A percentile compares a stretch with the other conserved stretches of the same genome.
These are phyloP conservation scores for Microcera coccophila DNA, from an alignment of 2,329 filamentous ascomycete genomes.

Conservation along the genomic window DNA sequence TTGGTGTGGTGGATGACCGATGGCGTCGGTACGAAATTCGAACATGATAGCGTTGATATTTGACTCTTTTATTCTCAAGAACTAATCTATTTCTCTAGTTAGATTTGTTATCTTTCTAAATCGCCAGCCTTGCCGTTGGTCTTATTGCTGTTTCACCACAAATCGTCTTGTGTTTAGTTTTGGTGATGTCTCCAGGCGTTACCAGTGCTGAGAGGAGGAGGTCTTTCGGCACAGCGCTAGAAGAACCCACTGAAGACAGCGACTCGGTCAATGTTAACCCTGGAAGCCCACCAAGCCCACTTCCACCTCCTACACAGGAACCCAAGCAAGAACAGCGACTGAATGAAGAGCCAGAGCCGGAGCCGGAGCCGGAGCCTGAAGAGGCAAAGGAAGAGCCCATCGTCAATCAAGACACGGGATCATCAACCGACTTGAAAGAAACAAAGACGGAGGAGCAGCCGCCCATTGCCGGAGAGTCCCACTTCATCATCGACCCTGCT, in stretches of 20 bases:
- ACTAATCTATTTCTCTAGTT: too few relatives aligned
- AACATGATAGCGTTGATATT: too few relatives aligned
- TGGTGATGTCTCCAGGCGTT: conserved; percentile 18
- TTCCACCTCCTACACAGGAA: conserved; percentile 11
- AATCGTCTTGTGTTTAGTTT: too few relatives aligned
- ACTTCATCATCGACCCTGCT: conserved; percentile 34
- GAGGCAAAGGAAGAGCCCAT: not conserved
- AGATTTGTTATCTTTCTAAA: too few relatives aligned
- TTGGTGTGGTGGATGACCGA: too few relatives aligned
- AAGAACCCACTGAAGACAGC: conserved; percentile 17
- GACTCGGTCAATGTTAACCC: conserved; percentile 28
- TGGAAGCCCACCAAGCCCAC: conserved; percentile 23
- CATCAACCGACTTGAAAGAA: not conserved
- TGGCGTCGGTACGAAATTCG: too few relatives aligned
- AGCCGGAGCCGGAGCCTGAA: not conserved
- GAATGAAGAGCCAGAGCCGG: not conserved
- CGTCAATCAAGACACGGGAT: not conserved
- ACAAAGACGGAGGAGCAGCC: not conserved
- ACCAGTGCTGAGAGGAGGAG: conserved; percentile 4
- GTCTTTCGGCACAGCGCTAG: conserved; percentile 4
- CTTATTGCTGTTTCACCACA: too few relatives aligned
- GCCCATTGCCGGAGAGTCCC: conserved; percentile 7
- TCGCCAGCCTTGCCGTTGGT: too few relatives aligned
- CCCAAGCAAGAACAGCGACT: too few relatives aligned
- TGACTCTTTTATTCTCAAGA: too few relatives aligned